A percentile compares a stretch with the other conserved stretches of the same genome.
Conservation (phyloP, 169 alveolate species). For the Plasmodium blacklocki region DNA sequence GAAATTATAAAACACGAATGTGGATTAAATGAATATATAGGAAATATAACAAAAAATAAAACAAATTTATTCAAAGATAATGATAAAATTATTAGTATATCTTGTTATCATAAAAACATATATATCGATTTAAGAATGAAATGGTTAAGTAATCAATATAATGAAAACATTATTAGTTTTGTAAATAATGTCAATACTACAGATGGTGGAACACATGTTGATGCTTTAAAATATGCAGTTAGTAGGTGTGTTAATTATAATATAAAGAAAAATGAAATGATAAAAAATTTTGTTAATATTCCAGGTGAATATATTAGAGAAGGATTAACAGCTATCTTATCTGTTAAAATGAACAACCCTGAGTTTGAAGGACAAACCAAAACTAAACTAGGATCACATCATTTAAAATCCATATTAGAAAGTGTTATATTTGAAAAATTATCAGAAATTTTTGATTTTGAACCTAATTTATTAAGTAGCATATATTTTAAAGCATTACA, state of each 20-base stretch:
- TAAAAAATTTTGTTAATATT: conserved; percentile 79
- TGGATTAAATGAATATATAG: conserved; percentile 66
- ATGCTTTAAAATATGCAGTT: conserved; percentile 85
- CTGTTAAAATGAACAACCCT: conserved; percentile 84
- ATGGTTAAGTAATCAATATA: conserved; percentile 80
- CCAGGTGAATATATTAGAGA: conserved; percentile 86
- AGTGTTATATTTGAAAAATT: conserved; percentile 80
- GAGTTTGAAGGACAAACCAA: conserved; percentile 92
- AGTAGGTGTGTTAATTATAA: conserved; percentile 76
- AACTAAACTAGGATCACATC: conserved; percentile 84
- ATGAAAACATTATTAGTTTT: conserved; percentile 81
- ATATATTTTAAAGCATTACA: conserved; percentile 84
- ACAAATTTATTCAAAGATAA: conserved; percentile 50
- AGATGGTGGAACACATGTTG: conserved; percentile 89
- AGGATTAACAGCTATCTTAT: conserved; percentile 87
- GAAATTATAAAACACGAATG: conserved; percentile 73
- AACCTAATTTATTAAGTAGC: conserved; percentile 81
- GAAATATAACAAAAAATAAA: conserved; percentile 49
- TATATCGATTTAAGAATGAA: conserved; percentile 70
- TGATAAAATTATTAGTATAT: conserved; percentile 55
- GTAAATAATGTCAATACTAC: conserved; percentile 87
- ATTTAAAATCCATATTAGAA: conserved; percentile 82
- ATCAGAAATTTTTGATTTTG: conserved; percentile 83
- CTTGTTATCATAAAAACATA: conserved; percentile 56
- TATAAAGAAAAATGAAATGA: conserved; percentile 22